These are phyloP conservation scores for Sextonia rubra DNA, from an alignment of 164 flowering plant genomes.

Conservation along the genomic window DNA sequence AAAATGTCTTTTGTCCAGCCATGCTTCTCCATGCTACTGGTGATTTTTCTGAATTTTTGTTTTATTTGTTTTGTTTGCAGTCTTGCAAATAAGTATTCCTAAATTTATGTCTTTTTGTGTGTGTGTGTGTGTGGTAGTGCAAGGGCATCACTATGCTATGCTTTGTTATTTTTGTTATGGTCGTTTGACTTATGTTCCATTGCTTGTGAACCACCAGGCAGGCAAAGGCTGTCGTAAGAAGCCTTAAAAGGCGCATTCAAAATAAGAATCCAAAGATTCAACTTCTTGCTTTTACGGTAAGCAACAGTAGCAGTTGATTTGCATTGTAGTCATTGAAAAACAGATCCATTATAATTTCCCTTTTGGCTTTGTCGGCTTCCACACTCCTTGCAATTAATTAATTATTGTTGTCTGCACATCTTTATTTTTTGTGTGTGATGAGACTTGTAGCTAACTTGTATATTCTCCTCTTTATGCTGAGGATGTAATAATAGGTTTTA, in stretches of 20 bases:
- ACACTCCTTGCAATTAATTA: too few species aligned
- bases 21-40: neutral
- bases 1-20: neutral
- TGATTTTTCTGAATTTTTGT: neutral
- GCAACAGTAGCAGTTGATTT: constrained; percentile 11
- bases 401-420: too few species aligned
- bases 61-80: neutral
- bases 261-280: constrained; percentile 89
- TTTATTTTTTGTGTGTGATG: too few species aligned
- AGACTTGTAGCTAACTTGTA: too few species aligned
- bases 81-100: neutral
- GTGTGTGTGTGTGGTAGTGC: neutral
- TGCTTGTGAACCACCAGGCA: constrained; percentile 48
- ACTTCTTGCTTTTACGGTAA: constrained; percentile 87
- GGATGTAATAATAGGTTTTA: too few species aligned
- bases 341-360: neutral
- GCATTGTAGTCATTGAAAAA: neutral
- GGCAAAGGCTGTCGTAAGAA: constrained; percentile 89
- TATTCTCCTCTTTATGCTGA: too few species aligned
- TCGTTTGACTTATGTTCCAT: neutral
- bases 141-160: too few species aligned
- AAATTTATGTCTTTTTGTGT: neutral
- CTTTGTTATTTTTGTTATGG: too few species aligned
- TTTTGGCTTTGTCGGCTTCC: neutral
- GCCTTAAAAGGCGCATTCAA: constrained; percentile 81